A percentile compares a stretch with the other conserved stretches of the same genome.
phyloP scores from a whole-genome alignment of 805 yeast genomes.

The Komagataella ulmi region DNA sequence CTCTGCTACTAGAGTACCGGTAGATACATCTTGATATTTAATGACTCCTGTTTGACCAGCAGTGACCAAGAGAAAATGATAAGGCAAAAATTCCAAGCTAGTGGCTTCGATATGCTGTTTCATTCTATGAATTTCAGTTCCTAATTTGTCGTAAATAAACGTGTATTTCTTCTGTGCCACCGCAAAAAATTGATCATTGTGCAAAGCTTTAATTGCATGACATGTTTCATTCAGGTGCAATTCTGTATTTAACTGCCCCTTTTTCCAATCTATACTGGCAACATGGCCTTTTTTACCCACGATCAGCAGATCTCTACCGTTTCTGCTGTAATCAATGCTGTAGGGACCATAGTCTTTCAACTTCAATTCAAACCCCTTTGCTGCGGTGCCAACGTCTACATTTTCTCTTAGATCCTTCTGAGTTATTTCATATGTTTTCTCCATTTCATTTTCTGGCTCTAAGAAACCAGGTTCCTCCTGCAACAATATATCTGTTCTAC shows the following conservation, averaged over 20 bases:
- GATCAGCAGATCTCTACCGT: slow-evolving; percentile 74
- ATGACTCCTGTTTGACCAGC: slow-evolving; percentile 85
- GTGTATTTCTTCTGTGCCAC: slow-evolving; percentile 94
- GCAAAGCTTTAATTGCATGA: slow-evolving; percentile 79
- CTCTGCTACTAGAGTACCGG: slow-evolving; percentile 79
- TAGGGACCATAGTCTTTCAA: slow-evolving; percentile 83
- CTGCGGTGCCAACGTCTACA: slow-evolving; percentile 67
- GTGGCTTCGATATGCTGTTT: slow-evolving; percentile 84
- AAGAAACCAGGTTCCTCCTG: slow-evolving; percentile 78
- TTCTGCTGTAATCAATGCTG: slow-evolving; percentile 64
- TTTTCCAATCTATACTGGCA: slow-evolving; percentile 93
- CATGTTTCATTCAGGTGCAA: slow-evolving; percentile 80
- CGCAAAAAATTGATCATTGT: slow-evolving; percentile 88
- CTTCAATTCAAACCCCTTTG: slow-evolving; percentile 61
- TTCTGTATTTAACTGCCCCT: slow-evolving; percentile 72
- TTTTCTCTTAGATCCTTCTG: slow-evolving; percentile 67
- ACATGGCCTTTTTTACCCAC: slow-evolving; percentile 93
- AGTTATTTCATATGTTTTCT: slow-evolving; percentile 71
- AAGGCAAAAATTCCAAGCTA: slow-evolving; percentile 76
- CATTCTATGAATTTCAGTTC: slow-evolving; percentile 83
- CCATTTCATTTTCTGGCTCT: slow-evolving; percentile 87
- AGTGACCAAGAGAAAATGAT: slow-evolving; percentile 76
- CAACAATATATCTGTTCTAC: slow-evolving; percentile 71
- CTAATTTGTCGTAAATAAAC: slow-evolving; percentile 82
- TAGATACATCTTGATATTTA: slow-evolving; percentile 90